phyloP scores from a whole-genome alignment of 2,329 filamentous ascomycete genomes.

The Xylaria digitata region DNA sequence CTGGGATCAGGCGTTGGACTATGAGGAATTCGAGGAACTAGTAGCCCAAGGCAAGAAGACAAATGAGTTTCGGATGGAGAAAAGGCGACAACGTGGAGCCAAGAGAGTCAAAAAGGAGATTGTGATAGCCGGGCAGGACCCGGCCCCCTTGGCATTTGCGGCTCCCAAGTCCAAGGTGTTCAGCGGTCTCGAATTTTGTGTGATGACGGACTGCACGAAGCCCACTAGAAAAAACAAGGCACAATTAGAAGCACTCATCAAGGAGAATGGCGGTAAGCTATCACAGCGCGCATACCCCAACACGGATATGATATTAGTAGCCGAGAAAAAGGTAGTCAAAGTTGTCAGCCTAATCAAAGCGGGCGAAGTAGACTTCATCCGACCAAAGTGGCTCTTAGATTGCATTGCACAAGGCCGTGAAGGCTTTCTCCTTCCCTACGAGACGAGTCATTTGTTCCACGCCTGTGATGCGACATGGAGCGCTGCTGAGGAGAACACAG shows the following conservation, averaged over 20 bases:
- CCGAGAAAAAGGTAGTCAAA: constrained; percentile 83
- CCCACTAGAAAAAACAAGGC: constrained; percentile 80
- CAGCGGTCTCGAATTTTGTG: constrained; percentile 80
- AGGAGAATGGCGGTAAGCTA: constrained; percentile 82
- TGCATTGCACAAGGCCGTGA: constrained; percentile 72
- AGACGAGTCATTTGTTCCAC: constrained; percentile 76
- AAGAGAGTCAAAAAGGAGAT: constrained; percentile 77
- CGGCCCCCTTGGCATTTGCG: constrained; percentile 58
- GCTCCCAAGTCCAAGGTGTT: constrained; percentile 75
- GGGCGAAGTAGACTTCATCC: constrained; percentile 77
- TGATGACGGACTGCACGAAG: constrained; percentile 79
- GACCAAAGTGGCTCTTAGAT: constrained; percentile 85
- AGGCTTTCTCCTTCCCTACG: constrained; percentile 71
- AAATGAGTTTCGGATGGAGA: constrained; percentile 82
- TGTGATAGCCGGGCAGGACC: constrained; percentile 76
- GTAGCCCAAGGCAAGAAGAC: constrained; percentile 78
- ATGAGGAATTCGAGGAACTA: constrained; percentile 80
- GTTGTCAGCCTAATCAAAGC: constrained; percentile 84
- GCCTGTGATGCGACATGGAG: constrained; percentile 67
- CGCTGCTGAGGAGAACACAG: constrained; percentile 71
- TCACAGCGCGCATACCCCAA: constrained; percentile 76
- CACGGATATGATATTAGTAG: constrained; percentile 75
- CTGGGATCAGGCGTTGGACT: constrained; percentile 83
- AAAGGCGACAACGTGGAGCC: constrained; percentile 65
- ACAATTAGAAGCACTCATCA: constrained; percentile 83